phyloP scores from a whole-genome alignment of 371 early-diverging fungal genomes.

The Syncephalis fuscata region DNA sequence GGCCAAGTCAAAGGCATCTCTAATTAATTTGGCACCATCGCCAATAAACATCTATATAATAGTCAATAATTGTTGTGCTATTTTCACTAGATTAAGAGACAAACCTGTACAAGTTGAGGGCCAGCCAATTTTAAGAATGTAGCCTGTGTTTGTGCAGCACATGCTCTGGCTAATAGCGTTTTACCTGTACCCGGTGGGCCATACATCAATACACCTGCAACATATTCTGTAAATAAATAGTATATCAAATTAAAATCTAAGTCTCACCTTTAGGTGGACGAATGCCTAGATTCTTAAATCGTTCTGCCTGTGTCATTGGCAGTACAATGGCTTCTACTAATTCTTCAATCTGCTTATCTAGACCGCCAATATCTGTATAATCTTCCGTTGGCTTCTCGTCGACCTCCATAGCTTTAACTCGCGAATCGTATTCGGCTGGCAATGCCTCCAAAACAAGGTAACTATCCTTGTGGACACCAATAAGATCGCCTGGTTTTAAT shows the following conservation, averaged over 20 bases:
- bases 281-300: slow-evolving; percentile 93
- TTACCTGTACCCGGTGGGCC: slow-evolving; percentile 98
- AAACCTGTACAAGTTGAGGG: slow-evolving; percentile 90
- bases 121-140: slow-evolving; percentile 96
- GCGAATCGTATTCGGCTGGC: slow-evolving; percentile 96
- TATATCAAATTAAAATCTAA: no score
- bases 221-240: no score
- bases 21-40: slow-evolving; percentile 97
- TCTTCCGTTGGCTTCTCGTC: slow-evolving; percentile 99
- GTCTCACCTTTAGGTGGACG: slow-evolving; percentile 86
- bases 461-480: slow-evolving; percentile 99
- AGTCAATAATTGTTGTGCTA: not conserved
- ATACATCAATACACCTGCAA: slow-evolving; percentile 91
- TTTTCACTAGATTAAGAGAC: not conserved
- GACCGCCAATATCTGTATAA: slow-evolving; percentile 98
- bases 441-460: slow-evolving; percentile 97
- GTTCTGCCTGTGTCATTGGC: slow-evolving; percentile 95
- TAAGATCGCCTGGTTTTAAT: slow-evolving; percentile 95
- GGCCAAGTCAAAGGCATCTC: slow-evolving; percentile 97
- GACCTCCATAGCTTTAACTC: slow-evolving; percentile 99
- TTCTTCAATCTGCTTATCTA: slow-evolving; percentile 98
- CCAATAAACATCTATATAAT: slow-evolving; percentile 92
- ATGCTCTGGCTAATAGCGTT: slow-evolving; percentile 95
- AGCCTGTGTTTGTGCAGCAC: slow-evolving; percentile 96
- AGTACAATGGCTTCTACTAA: slow-evolving; percentile 97